Evolutionary conservation across 495 filamentous ascomycete genomes (phyloP), one percentile per base, ranked within the genome.

Genomic region (Penicillium turbatum): DNA sequence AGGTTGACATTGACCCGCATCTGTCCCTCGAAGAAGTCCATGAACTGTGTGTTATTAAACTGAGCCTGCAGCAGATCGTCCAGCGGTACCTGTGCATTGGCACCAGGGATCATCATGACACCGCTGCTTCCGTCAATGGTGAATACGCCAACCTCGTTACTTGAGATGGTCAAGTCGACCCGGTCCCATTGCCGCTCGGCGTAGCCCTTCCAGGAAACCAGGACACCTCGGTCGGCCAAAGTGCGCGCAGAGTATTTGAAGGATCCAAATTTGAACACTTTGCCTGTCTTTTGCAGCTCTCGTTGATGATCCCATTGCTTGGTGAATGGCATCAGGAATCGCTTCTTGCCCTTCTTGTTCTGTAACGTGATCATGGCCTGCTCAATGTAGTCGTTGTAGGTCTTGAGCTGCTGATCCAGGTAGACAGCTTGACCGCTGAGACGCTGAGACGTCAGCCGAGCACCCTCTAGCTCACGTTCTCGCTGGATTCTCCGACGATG

Each of bases 311-410:
- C 92, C 82, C 95, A 99, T 67, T 99, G 93, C 60, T 96, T 95
- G 30, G 95, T 96, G 70, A 99, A 99, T 19, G 93, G 93, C 69
- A 99, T 82, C 48, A 97, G 82, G 79, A 96, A 95, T 44, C 88
- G 81, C 64, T 93, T 95, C 72, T 96, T 95, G 51, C 90, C 92
- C 70, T 96, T 95, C 73, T 96, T 96, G 69, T 87, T 93, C 71
- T 97, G 95, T 44, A 99, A 81, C n/a, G 95, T 97, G 48, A 92
- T 80, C 91, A 99, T 96, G 16, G 93, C 90, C 67, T 97, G 92
- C 76, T 99, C 93, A 62, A 99, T 96, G 66, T 97, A 97, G 71
- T 97, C 90, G 66, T 99, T 96, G 77, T 97, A 99, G 56, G 85
- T 90, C 77, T 96, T 95, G 37, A 96, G 81, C 71, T 97, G 95